A percentile compares a stretch with the other conserved stretches of the same genome.
These are phyloP conservation scores for Ceratocystis colombiana DNA, from an alignment of 2,329 filamentous ascomycete species.

Conservation along the genomic window DNA sequence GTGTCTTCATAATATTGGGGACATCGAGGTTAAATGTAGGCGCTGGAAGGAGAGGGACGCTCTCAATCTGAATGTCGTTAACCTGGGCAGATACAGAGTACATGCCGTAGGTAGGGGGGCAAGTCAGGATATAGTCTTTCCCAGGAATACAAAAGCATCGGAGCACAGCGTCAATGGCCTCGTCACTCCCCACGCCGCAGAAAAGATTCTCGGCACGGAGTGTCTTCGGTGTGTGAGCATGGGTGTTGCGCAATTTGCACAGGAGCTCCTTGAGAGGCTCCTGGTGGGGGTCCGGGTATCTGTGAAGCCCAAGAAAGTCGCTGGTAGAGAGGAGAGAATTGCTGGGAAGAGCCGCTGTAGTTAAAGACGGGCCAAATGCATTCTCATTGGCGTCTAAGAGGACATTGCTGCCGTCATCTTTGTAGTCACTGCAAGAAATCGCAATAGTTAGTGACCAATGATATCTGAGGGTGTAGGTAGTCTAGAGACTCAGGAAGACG, in stretches of 20 bases:
- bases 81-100: slow-evolving; percentile 89
- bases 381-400: slow-evolving; percentile 98
- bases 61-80: slow-evolving; percentile 80
- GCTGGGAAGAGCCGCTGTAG: slow-evolving; percentile 38
- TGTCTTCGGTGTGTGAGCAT: slow-evolving; percentile 62
- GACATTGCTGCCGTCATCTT: slow-evolving; percentile 92
- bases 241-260: slow-evolving; percentile 77
- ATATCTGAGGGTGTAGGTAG: not conserved
- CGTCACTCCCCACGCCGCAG: slow-evolving; percentile 90
- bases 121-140: slow-evolving; percentile 81
- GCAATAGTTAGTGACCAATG: slow-evolving; percentile 14
- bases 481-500: slow-evolving; percentile 31
- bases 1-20: slow-evolving; percentile 52
- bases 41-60: slow-evolving; percentile 66
- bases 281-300: slow-evolving; percentile 96
- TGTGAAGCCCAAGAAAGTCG: slow-evolving; percentile 73
- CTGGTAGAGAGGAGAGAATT: slow-evolving; percentile 37
- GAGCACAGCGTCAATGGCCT: slow-evolving; percentile 89
- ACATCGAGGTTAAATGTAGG: slow-evolving; percentile 67
- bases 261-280: slow-evolving; percentile 72
- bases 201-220: slow-evolving; percentile 79
- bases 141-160: slow-evolving; percentile 87
- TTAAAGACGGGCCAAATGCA: slow-evolving; percentile 75
- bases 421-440: slow-evolving; percentile 68
- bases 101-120: slow-evolving; percentile 97